phyloP scores from a whole-genome alignment of 225 moss, liverwort and hornwort genomes.

The Rhytidiadelphus loreus region DNA sequence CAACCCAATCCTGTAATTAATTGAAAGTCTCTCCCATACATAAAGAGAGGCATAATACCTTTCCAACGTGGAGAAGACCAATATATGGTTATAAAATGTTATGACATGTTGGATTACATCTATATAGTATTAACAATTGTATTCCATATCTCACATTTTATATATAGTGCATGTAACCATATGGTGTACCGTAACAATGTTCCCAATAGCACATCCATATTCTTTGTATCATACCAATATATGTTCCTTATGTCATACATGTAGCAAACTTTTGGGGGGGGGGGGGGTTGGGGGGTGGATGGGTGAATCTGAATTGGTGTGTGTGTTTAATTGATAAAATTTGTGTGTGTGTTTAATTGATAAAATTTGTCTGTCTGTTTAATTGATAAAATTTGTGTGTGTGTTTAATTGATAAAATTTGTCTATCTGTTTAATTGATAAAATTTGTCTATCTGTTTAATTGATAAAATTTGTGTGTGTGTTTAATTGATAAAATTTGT shows the following conservation, averaged over 20 bases:
- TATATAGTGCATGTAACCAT: too few relatives aligned
- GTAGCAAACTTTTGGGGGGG: too few relatives aligned
- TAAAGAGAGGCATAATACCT: background rate
- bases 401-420: background rate
- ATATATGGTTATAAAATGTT: background rate
- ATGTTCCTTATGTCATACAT: too few relatives aligned
- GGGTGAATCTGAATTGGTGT: too few relatives aligned
- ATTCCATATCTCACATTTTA: too few relatives aligned
- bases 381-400: background rate
- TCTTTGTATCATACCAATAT: too few relatives aligned
- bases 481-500: background rate
- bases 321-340: background rate
- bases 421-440: background rate
- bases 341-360: background rate
- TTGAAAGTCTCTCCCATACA: background rate
- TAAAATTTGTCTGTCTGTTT: background rate
- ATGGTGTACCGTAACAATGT: fast-evolving
- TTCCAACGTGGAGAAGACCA: fast-evolving
- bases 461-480: background rate
- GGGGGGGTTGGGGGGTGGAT: too few relatives aligned
- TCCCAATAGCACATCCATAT: fast-evolving
- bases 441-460: background rate
- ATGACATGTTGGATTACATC: background rate
- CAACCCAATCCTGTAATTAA: fast-evolving
- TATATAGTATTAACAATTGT: fast-evolving